Base-by-base conservation (phyloP, 1,284 basidiomycete genomes). In the Albatrellus sp. region DNA sequence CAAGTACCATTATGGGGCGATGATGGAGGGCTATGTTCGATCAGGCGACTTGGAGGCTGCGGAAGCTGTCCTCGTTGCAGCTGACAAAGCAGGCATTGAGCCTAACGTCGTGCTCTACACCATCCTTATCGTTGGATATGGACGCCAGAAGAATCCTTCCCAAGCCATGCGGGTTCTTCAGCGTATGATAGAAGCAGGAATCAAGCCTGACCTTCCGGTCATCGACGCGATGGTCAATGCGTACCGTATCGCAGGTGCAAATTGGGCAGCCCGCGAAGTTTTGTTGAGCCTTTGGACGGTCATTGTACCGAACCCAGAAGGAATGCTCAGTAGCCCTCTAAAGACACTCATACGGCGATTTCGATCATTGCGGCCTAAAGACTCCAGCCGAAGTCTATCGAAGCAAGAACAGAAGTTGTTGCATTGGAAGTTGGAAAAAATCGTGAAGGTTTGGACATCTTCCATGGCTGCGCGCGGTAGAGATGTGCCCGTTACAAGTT, bases 61-160 rank as follows among this genome's bases (percentile, higher is more conserved):
- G 17, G 57, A 66, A 47, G 64, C 66, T 40, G 60, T 77, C 40
- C 67, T 88, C 64, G 60, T 58, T 45, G 58, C 69, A 13, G 76
- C 78, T 28, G 54, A 58, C 37, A 57, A 61, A 36, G 63, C 67
- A 4, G 76, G 76, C 13, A 57, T 79, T 42, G 59, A 61, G 33
- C 71, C 75, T 13, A 75, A 76, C 52, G 69, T 73, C 14, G 70
- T 77, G 42, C 74, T 83, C 70, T 82, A 76, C 63, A 88, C 84
- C 16, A 77, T 80, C 49, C 67, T 88, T 51, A 77, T 88, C 49
- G 64, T 66, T 24, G 82, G 78, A 2, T 72, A 80, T 57, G 80
- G 73, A 14, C 72, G 73, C 31, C 65, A 65, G 46, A 69, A 72
- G n/a, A 63, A 75, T 34, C 71, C 82, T 6, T 60, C 62, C 3